Conservation (phyloP, 2,329 filamentous ascomycete genomes). For the Colletotrichum sp. region DNA sequence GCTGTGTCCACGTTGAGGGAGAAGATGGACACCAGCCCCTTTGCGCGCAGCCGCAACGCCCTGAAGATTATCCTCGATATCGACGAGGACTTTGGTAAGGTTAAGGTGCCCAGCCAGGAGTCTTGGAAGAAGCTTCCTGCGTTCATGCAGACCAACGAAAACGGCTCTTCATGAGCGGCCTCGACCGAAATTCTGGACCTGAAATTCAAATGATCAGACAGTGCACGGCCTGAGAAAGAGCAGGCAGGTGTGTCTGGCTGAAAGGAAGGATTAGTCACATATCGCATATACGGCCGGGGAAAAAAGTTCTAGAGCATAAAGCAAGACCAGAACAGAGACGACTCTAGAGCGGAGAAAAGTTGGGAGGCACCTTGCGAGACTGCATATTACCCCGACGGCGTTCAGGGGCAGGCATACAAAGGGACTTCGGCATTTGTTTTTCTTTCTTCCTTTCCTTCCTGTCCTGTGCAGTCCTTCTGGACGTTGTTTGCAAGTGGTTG, state of each 20-base stretch:
- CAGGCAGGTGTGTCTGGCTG: background rate
- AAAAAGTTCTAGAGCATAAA: conserved; percentile 13
- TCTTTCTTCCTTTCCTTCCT: conserved; percentile 7
- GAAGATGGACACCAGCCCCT: conserved; percentile 59
- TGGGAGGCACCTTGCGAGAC: conserved; percentile 9
- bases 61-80: conserved; percentile 95
- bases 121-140: conserved; percentile 59
- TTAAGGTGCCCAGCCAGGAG: conserved; percentile 62
- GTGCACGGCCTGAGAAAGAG: background rate
- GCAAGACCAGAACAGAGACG: background rate
- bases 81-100: conserved; percentile 88
- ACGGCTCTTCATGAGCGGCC: background rate
- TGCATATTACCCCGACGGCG: conserved; percentile 13
- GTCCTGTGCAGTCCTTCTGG: conserved; percentile 2
- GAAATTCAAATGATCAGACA: background rate
- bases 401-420: conserved; percentile 18
- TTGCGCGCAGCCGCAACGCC: conserved; percentile 78
- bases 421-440: conserved; percentile 4
- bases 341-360: background rate
- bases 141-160: conserved; percentile 38
- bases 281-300: conserved; percentile 11
- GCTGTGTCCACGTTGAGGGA: conserved; percentile 68
- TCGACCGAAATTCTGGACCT: background rate
- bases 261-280: background rate
- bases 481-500: background rate